Evolutionary conservation across 108 stramenopile genomes (phyloP), one percentile per base, ranked within the genome.

Genomic region (Aurantiochytrium sp.): DNA sequence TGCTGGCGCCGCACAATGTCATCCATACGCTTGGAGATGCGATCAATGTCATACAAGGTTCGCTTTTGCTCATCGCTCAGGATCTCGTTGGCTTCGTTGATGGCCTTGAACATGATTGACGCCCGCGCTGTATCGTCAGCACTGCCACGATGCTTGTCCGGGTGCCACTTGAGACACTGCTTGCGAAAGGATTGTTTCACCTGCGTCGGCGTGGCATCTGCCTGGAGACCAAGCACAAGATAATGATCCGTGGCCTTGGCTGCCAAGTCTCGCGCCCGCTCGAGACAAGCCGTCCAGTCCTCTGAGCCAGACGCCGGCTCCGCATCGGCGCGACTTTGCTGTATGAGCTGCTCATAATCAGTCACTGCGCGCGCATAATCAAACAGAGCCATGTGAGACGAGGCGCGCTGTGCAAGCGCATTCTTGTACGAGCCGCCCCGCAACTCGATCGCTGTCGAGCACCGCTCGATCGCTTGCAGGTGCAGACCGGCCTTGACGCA

Each of bases 31-130:
- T 83, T 83, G 12, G 76, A 83, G 51, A 88, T 43, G 60, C 88
- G 60, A 47, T 64, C 60, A 42, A 60, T 29, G 44, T 88, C 60
- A 23, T 88, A 88, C 60, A 64, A 12, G 19, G 60, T 44, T 6
- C 88, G 88, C 12, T 64, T 88, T 44, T 69, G 42, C 47, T 88
- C 88, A 23, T 88, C 88, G 60, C 60, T 88, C 35, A 88, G 60
- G 23, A 88, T 60, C 64, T 88, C 88, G 60, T 88, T 43, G 12
- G 88, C 88, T 23, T 60, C 60, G 60, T 64, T 60, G 58, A 88
- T 60, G 10, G 25, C 60, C 60, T 88, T 29, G 88, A 88, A 88
- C 60, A 83, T 83, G 76, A 83, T 53, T 18, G 76, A 83, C 5
- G 76, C 76, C 6, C 76, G 76, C 51, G 76, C 51, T 45, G 49